Evolutionary conservation across 2,329 filamentous ascomycete genomes (phyloP).

Genomic region (Furcasterigmium furcatum): DNA sequence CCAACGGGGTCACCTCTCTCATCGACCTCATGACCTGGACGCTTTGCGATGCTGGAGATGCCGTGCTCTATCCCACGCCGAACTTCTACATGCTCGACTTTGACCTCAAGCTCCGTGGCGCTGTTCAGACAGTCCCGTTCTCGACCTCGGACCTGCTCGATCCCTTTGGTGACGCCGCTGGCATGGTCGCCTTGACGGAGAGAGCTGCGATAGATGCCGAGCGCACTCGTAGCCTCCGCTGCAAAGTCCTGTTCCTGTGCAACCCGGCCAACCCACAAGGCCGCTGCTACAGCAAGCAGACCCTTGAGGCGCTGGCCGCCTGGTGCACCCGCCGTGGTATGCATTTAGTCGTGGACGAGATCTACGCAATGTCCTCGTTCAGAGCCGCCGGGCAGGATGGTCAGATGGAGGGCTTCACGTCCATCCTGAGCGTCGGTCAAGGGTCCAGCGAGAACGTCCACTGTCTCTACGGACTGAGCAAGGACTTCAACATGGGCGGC

Average conservation of each 20-base stretch:
- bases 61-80: constrained; percentile 3
- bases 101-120: neutral
- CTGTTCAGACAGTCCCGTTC: neutral
- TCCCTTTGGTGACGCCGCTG: neutral
- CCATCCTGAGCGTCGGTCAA: constrained; percentile 6
- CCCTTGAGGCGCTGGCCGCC: constrained; percentile 3
- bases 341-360: constrained; percentile 6
- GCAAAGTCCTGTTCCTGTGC: neutral
- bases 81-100: constrained; percentile 1
- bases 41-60: constrained; percentile 2
- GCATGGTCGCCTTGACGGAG: neutral
- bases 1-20: neutral
- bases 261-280: constrained; percentile 6
- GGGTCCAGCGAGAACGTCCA: neutral
- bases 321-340: constrained; percentile 4
- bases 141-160: neutral
- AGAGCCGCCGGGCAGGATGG: no score
- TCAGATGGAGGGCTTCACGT: neutral
- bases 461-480: constrained; percentile 1
- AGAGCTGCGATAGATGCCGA: neutral
- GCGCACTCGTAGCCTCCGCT: neutral
- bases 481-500: constrained; percentile 6
- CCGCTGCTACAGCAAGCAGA: constrained; percentile 3
- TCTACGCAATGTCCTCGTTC: constrained; percentile 4
- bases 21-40: constrained; percentile 1